Evolutionary conservation across 768 basidiomycete species (phyloP).

Genomic region (Hebeloma cylindrosporum): DNA sequence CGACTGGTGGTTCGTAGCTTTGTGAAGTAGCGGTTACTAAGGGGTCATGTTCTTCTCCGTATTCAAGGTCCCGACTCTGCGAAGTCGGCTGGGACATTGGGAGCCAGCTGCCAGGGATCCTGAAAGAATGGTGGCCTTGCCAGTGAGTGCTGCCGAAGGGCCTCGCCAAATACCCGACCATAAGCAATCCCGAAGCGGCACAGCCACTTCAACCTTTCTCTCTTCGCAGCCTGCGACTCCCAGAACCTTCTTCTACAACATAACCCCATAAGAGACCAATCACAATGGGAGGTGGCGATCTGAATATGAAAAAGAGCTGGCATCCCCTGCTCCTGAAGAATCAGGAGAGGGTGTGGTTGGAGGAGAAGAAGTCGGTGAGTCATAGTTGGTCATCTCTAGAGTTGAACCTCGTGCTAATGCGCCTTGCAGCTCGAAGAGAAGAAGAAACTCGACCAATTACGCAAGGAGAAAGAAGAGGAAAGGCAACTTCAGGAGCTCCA

Average conservation of each 20-base stretch:
- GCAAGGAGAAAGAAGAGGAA: slow-evolving; percentile 98
- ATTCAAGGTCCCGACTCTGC: slow-evolving; percentile 34
- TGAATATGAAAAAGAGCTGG: slow-evolving; percentile 99
- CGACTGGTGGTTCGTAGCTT: slow-evolving; percentile 21
- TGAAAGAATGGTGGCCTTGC: not conserved
- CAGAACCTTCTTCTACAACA: not conserved
- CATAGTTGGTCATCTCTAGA: not conserved
- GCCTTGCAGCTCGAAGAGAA: slow-evolving; percentile 85
- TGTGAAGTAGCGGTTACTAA: slow-evolving; percentile 25
- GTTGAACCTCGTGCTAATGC: slow-evolving; percentile 8
- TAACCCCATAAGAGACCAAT: slow-evolving; percentile 19
- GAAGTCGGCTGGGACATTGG: slow-evolving; percentile 38
- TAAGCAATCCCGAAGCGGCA: too few relatives aligned
- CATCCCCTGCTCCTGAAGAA: slow-evolving; percentile 97
- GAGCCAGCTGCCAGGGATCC: slow-evolving; percentile 3
- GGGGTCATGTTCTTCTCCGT: slow-evolving; percentile 34
- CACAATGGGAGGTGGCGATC: slow-evolving; percentile 98
- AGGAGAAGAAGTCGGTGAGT: slow-evolving; percentile 94
- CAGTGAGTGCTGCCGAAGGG: too few relatives aligned
- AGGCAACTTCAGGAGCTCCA: slow-evolving; percentile 95
- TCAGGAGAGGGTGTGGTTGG: slow-evolving; percentile 99
- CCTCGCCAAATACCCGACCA: too few relatives aligned
- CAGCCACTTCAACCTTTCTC: too few relatives aligned
- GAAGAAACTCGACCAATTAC: slow-evolving; percentile 95
- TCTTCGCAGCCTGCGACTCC: too few relatives aligned